These are phyloP conservation scores for Simmondsia chinensis DNA, from an alignment of 148 eudicot genomes.

Conservation along the genomic window DNA sequence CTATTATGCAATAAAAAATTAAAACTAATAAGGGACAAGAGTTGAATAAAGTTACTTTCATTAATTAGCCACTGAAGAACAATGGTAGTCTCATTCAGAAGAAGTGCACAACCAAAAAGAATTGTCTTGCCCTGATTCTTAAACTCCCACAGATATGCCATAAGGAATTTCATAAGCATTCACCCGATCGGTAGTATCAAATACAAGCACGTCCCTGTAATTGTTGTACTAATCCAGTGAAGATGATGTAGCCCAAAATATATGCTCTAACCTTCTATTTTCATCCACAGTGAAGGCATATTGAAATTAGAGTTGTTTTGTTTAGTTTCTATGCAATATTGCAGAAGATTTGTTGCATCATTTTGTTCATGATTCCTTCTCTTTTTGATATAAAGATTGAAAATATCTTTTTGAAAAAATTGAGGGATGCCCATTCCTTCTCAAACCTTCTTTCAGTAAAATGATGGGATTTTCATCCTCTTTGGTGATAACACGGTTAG, in stretches of 20 bases:
- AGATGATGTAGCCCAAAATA: background rate
- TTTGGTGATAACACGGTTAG: background rate
- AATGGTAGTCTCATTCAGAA: conserved; percentile 2
- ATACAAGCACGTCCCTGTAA: too few species aligned
- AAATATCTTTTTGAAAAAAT: conserved; percentile 3
- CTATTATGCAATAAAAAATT: background rate
- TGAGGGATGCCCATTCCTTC: background rate
- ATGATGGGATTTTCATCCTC: background rate
- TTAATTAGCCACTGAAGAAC: conserved; percentile 6
- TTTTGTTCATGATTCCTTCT: background rate
- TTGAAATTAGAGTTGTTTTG: background rate
- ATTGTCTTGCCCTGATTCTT: background rate
- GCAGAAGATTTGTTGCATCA: background rate
- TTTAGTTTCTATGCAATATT: background rate
- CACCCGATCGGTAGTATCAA: background rate
- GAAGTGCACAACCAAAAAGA: background rate
- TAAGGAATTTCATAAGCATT: conserved; percentile 1
- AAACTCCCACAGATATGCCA: background rate
- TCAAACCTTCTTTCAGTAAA: background rate
- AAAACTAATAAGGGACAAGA: background rate
- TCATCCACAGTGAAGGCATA: too few species aligned
- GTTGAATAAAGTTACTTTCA: background rate
- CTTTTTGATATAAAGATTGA: background rate
- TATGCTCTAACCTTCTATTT: too few species aligned
- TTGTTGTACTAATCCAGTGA: background rate